A percentile compares a stretch with the other conserved stretches of the same genome.
phyloP scores from a whole-genome alignment of 768 basidiomycete genomes.

The Neoboletus subvelutipes region DNA sequence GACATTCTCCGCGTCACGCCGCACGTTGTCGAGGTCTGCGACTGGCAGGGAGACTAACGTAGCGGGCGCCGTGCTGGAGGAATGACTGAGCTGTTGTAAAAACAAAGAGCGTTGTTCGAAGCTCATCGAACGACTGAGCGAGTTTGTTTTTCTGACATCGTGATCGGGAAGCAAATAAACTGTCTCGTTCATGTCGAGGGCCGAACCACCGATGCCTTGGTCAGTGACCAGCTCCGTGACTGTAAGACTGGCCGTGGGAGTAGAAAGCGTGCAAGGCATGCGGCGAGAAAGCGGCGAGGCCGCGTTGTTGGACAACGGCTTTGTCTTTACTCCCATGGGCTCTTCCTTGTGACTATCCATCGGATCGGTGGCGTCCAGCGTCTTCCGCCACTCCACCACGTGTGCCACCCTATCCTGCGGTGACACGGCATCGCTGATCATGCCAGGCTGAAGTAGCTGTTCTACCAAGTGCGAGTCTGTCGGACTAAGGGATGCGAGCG shows the following conservation, averaged over 20 bases:
- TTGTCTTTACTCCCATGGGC: slow-evolving; percentile 16
- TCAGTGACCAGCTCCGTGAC: slow-evolving; percentile 33
- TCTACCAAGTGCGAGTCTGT: slow-evolving; percentile 48
- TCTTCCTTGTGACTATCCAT: slow-evolving; percentile 37
- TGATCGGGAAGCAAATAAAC: slow-evolving; percentile 22
- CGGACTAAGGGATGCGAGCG: slow-evolving; percentile 50
- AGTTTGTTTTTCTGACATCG: slow-evolving; percentile 17
- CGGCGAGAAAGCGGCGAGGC: slow-evolving; percentile 27
- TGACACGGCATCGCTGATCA: slow-evolving; percentile 25
- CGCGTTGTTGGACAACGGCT: neutral
- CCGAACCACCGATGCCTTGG: slow-evolving; percentile 29
- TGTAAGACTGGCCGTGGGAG: slow-evolving; percentile 43
- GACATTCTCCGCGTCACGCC: slow-evolving; percentile 40
- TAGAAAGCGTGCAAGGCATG: slow-evolving; percentile 59
- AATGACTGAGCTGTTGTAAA: slow-evolving; percentile 41
- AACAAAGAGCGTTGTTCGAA: slow-evolving; percentile 51
- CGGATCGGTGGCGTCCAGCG: slow-evolving; percentile 31
- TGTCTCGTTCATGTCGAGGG: slow-evolving; percentile 27
- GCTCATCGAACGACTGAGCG: slow-evolving; percentile 51
- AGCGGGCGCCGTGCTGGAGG: slow-evolving; percentile 40
- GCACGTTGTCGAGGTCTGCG: slow-evolving; percentile 42
- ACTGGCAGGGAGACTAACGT: slow-evolving; percentile 49
- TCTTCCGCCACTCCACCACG: slow-evolving; percentile 29
- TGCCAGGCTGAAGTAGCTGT: slow-evolving; percentile 45
- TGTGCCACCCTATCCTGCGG: slow-evolving; percentile 32